A percentile compares a stretch with the other conserved stretches of the same genome.
Conservation (phyloP, 2,329 filamentous ascomycete genomes). For the Pseudocercospora fuligena region DNA sequence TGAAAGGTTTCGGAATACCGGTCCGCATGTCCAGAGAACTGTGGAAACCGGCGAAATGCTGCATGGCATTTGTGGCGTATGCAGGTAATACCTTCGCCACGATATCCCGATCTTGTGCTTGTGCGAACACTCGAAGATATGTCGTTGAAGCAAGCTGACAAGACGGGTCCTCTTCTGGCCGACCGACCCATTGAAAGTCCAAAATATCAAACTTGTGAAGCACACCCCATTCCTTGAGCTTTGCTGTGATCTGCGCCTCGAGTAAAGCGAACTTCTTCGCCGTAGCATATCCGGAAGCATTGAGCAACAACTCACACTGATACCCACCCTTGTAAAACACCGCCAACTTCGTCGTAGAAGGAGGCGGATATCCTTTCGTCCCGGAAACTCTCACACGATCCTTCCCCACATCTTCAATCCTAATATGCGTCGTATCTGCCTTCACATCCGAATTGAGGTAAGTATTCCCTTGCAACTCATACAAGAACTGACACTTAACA, state of each 20-base stretch:
- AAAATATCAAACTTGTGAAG: conserved; percentile 34
- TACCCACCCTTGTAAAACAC: conserved; percentile 52
- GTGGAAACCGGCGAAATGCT: conserved; percentile 37
- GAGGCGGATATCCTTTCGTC: conserved; percentile 50
- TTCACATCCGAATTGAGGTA: conserved; percentile 64
- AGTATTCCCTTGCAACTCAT: conserved; percentile 59
- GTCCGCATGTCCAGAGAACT: conserved; percentile 34
- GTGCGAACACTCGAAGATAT: conserved; percentile 47
- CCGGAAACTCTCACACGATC: conserved; percentile 56
- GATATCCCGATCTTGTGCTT: conserved; percentile 32
- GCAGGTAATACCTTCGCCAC: conserved; percentile 31
- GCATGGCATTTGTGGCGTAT: conserved; percentile 33
- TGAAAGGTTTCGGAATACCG: conserved; percentile 31
- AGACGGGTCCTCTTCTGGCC: conserved; percentile 42
- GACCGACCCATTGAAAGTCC: conserved; percentile 37
- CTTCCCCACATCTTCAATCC: conserved; percentile 55
- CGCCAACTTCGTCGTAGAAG: conserved; percentile 56
- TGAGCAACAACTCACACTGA: conserved; percentile 50
- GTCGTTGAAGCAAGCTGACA: conserved; percentile 50
- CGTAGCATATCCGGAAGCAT: conserved; percentile 51
- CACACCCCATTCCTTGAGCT: conserved; percentile 36
- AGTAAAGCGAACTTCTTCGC: conserved; percentile 51
- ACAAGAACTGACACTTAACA: conserved; percentile 57
- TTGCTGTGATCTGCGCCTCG: conserved; percentile 49
- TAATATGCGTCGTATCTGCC: conserved; percentile 55